phyloP scores from a whole-genome alignment of 352 stramenopile genomes.

The Pythium dissotocum region DNA sequence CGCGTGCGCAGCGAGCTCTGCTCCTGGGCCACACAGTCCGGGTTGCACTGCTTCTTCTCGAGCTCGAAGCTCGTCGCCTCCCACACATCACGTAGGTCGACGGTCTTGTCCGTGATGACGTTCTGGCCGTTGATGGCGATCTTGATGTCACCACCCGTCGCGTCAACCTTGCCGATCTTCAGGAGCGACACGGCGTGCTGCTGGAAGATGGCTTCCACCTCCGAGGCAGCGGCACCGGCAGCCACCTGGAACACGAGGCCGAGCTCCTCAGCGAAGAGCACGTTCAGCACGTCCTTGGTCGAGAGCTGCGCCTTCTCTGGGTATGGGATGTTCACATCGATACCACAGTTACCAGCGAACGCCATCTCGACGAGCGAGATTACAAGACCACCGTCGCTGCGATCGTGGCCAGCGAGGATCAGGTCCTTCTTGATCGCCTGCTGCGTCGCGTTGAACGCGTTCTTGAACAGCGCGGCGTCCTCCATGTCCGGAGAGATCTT shows the following conservation, averaged over 20 bases:
- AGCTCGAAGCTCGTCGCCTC: slow-evolving; percentile 98
- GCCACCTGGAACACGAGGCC: slow-evolving; percentile 97
- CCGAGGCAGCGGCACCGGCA: slow-evolving; percentile 42
- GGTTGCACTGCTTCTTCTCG: slow-evolving; percentile 97
- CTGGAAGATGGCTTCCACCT: slow-evolving; percentile 89
- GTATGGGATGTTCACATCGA: slow-evolving; percentile 91
- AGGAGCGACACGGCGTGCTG: slow-evolving; percentile 79
- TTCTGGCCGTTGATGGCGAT: slow-evolving; percentile 88
- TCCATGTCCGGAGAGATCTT: slow-evolving; percentile 91
- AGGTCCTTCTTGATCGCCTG: slow-evolving; percentile 87
- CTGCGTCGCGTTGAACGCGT: slow-evolving; percentile 94
- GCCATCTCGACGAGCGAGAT: slow-evolving; percentile 98
- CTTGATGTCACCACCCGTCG: slow-evolving; percentile 79
- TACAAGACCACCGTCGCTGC: slow-evolving; percentile 97
- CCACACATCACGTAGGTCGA: slow-evolving; percentile 95
- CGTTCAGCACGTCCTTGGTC: slow-evolving; percentile 62
- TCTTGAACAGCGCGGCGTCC: slow-evolving; percentile 91
- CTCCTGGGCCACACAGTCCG: slow-evolving; percentile 94
- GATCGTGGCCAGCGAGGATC: slow-evolving; percentile 97
- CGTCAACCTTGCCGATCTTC: slow-evolving; percentile 91
- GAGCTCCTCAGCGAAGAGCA: slow-evolving; percentile 97
- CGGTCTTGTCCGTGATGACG: slow-evolving; percentile 72
- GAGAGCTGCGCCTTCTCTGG: slow-evolving; percentile 27
- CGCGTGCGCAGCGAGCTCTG: slow-evolving; percentile 88
- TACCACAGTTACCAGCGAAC: slow-evolving; percentile 97